These are phyloP conservation scores for Hortiboletus campestris DNA, from an alignment of 768 basidiomycete species.

Conservation along the genomic window DNA sequence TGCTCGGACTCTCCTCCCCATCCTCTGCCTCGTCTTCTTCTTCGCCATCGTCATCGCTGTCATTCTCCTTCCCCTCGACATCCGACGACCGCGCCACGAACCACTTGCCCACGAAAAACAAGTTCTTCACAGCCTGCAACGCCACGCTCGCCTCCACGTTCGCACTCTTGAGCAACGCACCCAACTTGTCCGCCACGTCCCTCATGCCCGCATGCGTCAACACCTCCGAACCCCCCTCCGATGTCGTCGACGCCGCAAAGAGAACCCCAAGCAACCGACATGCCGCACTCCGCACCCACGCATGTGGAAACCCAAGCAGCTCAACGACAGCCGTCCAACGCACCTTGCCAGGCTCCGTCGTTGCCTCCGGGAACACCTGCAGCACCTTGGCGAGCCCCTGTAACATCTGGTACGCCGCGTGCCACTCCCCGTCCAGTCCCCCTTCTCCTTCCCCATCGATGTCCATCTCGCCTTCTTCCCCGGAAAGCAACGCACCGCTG, in stretches of 20 bases:
- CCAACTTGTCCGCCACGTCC: conserved; percentile 70
- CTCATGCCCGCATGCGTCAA: conserved; percentile 57
- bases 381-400: conserved; percentile 63
- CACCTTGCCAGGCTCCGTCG: conserved; percentile 44
- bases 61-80: conserved; percentile 21
- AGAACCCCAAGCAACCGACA: conserved; percentile 72
- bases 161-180: conserved; percentile 77
- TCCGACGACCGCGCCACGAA: conserved; percentile 49
- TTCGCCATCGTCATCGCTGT: not conserved
- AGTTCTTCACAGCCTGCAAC: conserved; percentile 86
- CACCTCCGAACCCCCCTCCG: conserved; percentile 34
- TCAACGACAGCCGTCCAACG: conserved; percentile 61
- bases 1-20: conserved; percentile 18
- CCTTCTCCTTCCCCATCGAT: conserved; percentile 48
- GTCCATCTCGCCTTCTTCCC: conserved; percentile 36
- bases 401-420: conserved; percentile 78
- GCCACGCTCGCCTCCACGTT: conserved; percentile 71
- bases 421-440: conserved; percentile 70
- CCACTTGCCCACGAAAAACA: conserved; percentile 90
- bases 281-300: conserved; percentile 87
- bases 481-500: conserved; percentile 1
- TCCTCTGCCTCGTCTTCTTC: conserved; percentile 22
- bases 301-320: conserved; percentile 85
- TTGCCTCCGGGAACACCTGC: conserved; percentile 51
- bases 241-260: conserved; percentile 53